phyloP scores from a whole-genome alignment of 2,329 filamentous ascomycete species.

The Cordyceps farinosa region DNA sequence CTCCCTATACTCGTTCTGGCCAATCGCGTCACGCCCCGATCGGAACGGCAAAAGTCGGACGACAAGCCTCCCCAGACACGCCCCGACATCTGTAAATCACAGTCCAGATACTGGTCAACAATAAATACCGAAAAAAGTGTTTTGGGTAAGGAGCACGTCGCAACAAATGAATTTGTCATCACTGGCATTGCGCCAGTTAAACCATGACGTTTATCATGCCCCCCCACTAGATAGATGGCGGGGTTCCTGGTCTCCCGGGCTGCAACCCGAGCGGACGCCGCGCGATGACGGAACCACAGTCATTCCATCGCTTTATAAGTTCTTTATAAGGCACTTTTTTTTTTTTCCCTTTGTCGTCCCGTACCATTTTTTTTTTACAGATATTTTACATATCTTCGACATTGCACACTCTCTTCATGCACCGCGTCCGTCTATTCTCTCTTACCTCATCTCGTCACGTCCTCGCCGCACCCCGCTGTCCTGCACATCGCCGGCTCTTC shows the following conservation, averaged over 20 bases:
- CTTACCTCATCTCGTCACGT: neutral
- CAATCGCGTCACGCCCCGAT: neutral
- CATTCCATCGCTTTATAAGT: slow-evolving; percentile 8
- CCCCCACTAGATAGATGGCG: neutral
- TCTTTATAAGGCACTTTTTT: neutral
- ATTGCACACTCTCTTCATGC: neutral
- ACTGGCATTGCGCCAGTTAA: neutral
- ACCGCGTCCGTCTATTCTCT: neutral
- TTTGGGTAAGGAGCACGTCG: neutral
- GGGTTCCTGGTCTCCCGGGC: neutral
- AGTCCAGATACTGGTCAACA: neutral
- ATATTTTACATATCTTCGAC: neutral
- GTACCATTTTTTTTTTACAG: neutral
- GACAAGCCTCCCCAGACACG: neutral
- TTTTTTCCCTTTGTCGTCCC: neutral
- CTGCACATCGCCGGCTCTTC: slow-evolving; percentile 2
- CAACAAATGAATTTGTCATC: neutral
- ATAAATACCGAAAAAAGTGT: neutral
- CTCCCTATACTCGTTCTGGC: neutral
- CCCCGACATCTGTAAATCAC: neutral
- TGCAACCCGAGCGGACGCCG: slow-evolving; percentile 8
- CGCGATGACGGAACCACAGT: neutral
- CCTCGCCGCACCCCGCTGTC: neutral
- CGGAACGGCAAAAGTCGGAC: neutral
- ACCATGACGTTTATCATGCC: neutral